These are phyloP conservation scores for Acacia acuminata DNA, from an alignment of 306 rosid genomes.

Conservation along the genomic window DNA sequence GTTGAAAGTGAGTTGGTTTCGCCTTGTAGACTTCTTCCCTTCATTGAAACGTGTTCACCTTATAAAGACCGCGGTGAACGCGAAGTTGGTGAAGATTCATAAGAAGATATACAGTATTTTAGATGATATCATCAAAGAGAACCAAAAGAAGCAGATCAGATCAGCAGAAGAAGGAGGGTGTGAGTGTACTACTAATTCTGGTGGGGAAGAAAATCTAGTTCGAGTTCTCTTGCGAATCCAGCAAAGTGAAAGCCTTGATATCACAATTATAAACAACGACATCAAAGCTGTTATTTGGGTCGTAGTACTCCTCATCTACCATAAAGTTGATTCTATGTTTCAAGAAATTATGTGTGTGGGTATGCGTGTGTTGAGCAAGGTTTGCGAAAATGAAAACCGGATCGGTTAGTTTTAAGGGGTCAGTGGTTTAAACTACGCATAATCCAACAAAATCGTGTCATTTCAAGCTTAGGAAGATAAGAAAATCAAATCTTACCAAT, in stretches of 20 bases:
- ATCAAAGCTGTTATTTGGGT: neutral
- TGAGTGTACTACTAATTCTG: too few species aligned
- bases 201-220: neutral
- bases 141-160: neutral
- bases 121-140: neutral
- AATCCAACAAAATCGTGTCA: too few species aligned
- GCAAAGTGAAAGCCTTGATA: conserved; percentile 7
- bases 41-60: neutral
- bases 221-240: conserved; percentile 3
- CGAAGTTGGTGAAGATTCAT: conserved; percentile 1
- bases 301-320: neutral
- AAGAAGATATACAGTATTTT: neutral
- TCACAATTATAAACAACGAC: conserved; percentile 1
- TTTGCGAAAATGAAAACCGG: too few species aligned
- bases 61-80: neutral
- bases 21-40: neutral
- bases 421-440: too few species aligned
- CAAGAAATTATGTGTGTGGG: too few species aligned
- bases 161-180: neutral
- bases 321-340: neutral
- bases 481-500: too few species aligned
- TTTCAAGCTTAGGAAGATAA: too few species aligned
- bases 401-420: too few species aligned
- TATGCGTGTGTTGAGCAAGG: too few species aligned
- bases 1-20: neutral